Percentiles rank a stretch among this genome's conserved stretches.
These are phyloP conservation scores for Pseudocercospora fuligena DNA, from an alignment of 2,329 filamentous ascomycete species.

Conservation along the genomic window DNA sequence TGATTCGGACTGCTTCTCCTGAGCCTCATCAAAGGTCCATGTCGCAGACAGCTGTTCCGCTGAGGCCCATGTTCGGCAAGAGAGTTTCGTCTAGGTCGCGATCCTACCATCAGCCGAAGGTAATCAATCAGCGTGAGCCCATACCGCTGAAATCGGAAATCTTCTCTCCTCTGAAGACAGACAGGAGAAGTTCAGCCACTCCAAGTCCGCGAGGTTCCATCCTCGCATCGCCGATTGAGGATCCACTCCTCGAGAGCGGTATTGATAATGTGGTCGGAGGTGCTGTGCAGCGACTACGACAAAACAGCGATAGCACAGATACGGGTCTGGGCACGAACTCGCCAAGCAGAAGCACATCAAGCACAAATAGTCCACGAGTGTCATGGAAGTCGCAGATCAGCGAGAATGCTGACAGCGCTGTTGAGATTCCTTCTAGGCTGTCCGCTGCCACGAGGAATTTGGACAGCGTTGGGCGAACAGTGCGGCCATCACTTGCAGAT, in stretches of 20 bases:
- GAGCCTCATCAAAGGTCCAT: slow-evolving; percentile 31
- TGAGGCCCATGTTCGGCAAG: slow-evolving; percentile 34
- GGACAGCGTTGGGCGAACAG: slow-evolving; percentile 17
- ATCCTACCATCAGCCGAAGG: slow-evolving; percentile 39
- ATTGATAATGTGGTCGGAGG: slow-evolving; percentile 19
- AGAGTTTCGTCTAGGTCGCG: slow-evolving; percentile 35
- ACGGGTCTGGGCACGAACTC: slow-evolving; percentile 15
- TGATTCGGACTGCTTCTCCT: slow-evolving; percentile 14
- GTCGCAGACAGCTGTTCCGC: slow-evolving; percentile 35
- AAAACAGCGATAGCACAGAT: slow-evolving; percentile 21
- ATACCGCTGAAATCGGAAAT: slow-evolving; percentile 41
- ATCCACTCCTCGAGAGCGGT: slow-evolving; percentile 16
- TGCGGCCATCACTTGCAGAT: slow-evolving; percentile 51
- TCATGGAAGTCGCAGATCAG: slow-evolving; percentile 20
- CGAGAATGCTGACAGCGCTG: slow-evolving; percentile 28
- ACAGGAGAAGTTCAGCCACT: slow-evolving; percentile 24
- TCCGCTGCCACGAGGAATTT: slow-evolving; percentile 15
- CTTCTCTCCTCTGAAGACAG: slow-evolving; percentile 42
- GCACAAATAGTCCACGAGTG: slow-evolving; percentile 19
- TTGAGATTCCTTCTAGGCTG: slow-evolving; percentile 19
- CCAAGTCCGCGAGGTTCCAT: slow-evolving; percentile 21
- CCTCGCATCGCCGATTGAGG: slow-evolving; percentile 28
- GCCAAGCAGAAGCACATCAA: slow-evolving; percentile 20
- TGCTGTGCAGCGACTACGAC: slow-evolving; percentile 20
- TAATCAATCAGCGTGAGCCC: slow-evolving; percentile 35